Conservation (phyloP, 2,329 filamentous ascomycete species). For the Cercospora sp. region DNA sequence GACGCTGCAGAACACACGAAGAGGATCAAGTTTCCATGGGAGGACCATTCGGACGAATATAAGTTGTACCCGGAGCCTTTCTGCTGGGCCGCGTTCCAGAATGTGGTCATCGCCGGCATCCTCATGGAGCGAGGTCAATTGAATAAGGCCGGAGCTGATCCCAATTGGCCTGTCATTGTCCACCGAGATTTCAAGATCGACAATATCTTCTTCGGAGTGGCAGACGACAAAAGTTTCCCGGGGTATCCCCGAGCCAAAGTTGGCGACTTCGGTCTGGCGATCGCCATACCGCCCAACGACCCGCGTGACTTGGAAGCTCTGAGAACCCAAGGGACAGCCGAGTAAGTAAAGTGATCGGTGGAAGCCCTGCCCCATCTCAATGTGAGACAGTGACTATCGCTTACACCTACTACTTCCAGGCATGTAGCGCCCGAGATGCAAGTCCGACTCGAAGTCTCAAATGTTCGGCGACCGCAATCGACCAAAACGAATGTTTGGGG, state of each 20-base stretch:
- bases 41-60: not conserved
- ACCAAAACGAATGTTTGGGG: conserved; percentile 23
- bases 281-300: not conserved
- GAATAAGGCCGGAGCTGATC: not conserved
- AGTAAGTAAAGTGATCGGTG: not conserved
- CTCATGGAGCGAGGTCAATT: conserved; percentile 21
- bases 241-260: conserved; percentile 19
- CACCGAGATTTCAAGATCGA: conserved; percentile 22
- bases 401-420: no score
- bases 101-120: conserved; percentile 18
- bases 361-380: no score
- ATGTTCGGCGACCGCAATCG: not conserved
- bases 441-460: not conserved
- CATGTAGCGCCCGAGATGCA: conserved; percentile 1
- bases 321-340: not conserved
- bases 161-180: conserved; percentile 17
- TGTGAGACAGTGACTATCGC: no score
- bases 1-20: not conserved
- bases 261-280: conserved; percentile 21
- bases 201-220: conserved; percentile 18
- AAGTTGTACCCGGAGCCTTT: conserved; percentile 21
- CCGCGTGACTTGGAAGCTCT: not conserved
- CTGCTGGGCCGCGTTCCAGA: conserved; percentile 21
- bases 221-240: not conserved
- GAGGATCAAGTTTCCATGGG: not conserved